These are phyloP conservation scores for Wickerhamomyces strasburgensis DNA, from an alignment of 805 yeast species.

Conservation along the genomic window DNA sequence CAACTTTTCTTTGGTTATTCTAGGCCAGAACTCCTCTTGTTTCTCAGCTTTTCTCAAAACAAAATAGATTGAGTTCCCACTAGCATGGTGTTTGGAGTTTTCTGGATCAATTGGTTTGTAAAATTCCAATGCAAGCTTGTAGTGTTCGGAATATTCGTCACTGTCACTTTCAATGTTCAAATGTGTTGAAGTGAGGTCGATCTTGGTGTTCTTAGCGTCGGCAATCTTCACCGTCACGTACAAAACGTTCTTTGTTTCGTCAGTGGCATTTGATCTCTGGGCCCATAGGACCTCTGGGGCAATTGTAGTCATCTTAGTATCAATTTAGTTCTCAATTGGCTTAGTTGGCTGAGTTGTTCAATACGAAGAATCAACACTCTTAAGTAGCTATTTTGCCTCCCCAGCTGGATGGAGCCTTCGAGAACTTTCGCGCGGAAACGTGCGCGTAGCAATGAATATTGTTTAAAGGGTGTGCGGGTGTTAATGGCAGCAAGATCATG, in stretches of 20 bases:
- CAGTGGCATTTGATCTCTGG: constrained; percentile 82
- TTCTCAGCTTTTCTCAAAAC: constrained; percentile 65
- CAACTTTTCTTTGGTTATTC: constrained; percentile 82
- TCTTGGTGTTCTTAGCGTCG: constrained; percentile 59
- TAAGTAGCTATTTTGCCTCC: too few species aligned
- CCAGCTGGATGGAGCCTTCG: too few species aligned
- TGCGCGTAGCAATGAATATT: too few species aligned
- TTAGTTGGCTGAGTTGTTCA: not conserved
- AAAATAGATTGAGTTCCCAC: constrained; percentile 54
- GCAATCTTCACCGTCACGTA: constrained; percentile 69
- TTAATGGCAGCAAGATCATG: too few species aligned
- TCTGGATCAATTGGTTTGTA: constrained; percentile 69
- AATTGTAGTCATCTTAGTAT: constrained; percentile 28
- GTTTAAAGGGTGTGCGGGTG: too few species aligned
- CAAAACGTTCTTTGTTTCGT: constrained; percentile 66
- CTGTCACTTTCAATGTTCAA: constrained; percentile 52
- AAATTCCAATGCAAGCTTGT: constrained; percentile 68
- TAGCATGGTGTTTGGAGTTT: constrained; percentile 50
- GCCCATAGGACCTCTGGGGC: constrained; percentile 73
- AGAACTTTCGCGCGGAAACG: too few species aligned
- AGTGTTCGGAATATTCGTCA: constrained; percentile 40
- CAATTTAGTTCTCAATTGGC: not conserved
- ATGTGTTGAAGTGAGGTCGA: constrained; percentile 52
- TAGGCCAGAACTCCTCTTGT: constrained; percentile 87
- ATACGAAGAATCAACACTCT: too few species aligned